phyloP scores from a whole-genome alignment of 495 filamentous ascomycete species.

The Tuber microsphaerosporum region DNA sequence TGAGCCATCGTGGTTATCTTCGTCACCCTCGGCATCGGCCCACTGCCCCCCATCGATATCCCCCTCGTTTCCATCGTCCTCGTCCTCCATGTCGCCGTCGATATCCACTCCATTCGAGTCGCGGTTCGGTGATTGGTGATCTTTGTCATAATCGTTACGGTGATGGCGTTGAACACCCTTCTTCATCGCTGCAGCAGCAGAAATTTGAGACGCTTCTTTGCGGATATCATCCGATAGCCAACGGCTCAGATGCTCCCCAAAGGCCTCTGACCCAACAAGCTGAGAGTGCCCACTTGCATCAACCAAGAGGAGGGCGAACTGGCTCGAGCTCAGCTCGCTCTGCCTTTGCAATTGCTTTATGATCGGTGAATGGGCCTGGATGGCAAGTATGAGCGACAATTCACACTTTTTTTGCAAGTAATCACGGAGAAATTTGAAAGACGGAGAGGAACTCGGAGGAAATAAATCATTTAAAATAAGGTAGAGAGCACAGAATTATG shows the following conservation, averaged over 20 bases:
- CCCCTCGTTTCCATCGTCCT: slow-evolving; percentile 31
- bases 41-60: slow-evolving; percentile 25
- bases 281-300: slow-evolving; percentile 32
- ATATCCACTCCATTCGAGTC: slow-evolving; percentile 11
- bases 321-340: slow-evolving; percentile 32
- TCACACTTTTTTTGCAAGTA: slow-evolving; percentile 23
- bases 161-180: slow-evolving; percentile 26
- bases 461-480: slow-evolving; percentile 34
- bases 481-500: slow-evolving; percentile 18
- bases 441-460: slow-evolving; percentile 8
- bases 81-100: slow-evolving; percentile 37
- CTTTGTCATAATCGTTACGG: slow-evolving; percentile 33
- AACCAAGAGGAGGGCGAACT: slow-evolving; percentile 39
- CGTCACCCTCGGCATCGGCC: slow-evolving; percentile 30
- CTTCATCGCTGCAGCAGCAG: slow-evolving; percentile 20
- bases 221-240: slow-evolving; percentile 35
- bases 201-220: slow-evolving; percentile 34
- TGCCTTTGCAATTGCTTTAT: slow-evolving; percentile 34
- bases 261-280: slow-evolving; percentile 31
- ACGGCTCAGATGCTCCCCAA: slow-evolving; percentile 26
- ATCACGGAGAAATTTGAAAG: slow-evolving; percentile 25
- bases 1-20: slow-evolving; percentile 31
- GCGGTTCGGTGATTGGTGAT: slow-evolving; percentile 33
- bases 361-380: slow-evolving; percentile 28
- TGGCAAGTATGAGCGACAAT: slow-evolving; percentile 36